Evolutionary conservation across 768 basidiomycete genomes (phyloP).

Genomic region (Amanita pseudoporphyria): DNA sequence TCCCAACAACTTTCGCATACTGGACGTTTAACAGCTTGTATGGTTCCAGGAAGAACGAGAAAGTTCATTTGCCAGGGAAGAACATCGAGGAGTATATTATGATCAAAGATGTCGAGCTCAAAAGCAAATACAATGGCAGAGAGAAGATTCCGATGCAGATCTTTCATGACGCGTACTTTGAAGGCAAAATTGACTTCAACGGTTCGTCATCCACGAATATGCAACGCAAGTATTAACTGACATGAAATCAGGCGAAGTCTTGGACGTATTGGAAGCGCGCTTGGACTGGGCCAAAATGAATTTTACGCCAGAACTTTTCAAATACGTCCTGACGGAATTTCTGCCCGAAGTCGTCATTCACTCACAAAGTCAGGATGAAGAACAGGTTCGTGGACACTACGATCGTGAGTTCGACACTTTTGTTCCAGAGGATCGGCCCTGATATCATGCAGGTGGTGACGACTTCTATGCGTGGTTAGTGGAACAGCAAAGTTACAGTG

Average conservation of each 20-base stretch:
- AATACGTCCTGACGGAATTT: slow-evolving; percentile 82
- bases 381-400: slow-evolving; percentile 93
- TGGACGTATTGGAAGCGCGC: slow-evolving; percentile 88
- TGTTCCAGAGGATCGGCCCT: slow-evolving; percentile 4
- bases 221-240: slow-evolving; percentile 6
- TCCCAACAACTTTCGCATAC: slow-evolving; percentile 77
- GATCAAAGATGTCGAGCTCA: slow-evolving; percentile 78
- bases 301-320: slow-evolving; percentile 87
- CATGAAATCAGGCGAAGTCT: slow-evolving; percentile 62
- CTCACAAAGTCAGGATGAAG: slow-evolving; percentile 85
- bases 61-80: slow-evolving; percentile 76
- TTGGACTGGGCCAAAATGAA: slow-evolving; percentile 94
- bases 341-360: slow-evolving; percentile 93
- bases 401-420: slow-evolving; percentile 50
- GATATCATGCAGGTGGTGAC: slow-evolving; percentile 55
- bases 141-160: slow-evolving; percentile 96
- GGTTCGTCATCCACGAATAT: slow-evolving; percentile 36
- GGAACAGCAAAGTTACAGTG: neutral
- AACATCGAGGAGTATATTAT: slow-evolving; percentile 86
- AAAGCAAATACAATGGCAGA: slow-evolving; percentile 68
- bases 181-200: slow-evolving; percentile 93
- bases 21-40: slow-evolving; percentile 84
- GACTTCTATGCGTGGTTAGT: slow-evolving; percentile 87
- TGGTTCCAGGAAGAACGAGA: slow-evolving; percentile 75
- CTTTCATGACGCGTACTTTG: slow-evolving; percentile 97